Evolutionary conservation across 495 filamentous ascomycete species (phyloP).

Genomic region (Talaromyces adpressus): DNA sequence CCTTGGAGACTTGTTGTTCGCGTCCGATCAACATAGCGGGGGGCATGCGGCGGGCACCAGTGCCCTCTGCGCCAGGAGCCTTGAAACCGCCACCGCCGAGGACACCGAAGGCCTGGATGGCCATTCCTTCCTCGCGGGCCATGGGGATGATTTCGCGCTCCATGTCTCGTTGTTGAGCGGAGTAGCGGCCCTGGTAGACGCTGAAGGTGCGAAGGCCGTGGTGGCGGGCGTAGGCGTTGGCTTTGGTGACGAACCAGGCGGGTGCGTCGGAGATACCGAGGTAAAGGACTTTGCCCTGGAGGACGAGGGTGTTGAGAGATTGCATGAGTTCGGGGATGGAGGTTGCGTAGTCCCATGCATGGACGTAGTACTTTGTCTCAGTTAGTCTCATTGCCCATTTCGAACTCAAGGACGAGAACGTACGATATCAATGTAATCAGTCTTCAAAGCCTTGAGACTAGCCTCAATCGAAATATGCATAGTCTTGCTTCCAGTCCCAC

Average conservation of each 20-base stretch:
- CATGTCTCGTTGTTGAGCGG: constrained; percentile 53
- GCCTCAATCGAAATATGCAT: constrained; percentile 45
- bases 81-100: constrained; percentile 45
- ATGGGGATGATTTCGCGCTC: constrained; percentile 68
- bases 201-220: constrained; percentile 58
- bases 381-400: neutral
- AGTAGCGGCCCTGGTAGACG: constrained; percentile 64
- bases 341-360: constrained; percentile 62
- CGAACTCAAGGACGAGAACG: neutral
- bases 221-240: constrained; percentile 60
- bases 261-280: constrained; percentile 63
- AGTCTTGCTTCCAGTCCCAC: constrained; percentile 54
- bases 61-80: constrained; percentile 16
- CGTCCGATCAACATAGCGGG: constrained; percentile 20
- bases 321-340: constrained; percentile 67
- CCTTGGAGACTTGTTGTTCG: constrained; percentile 45
- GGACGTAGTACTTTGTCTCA: constrained; percentile 34
- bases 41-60: constrained; percentile 22
- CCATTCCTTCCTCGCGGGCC: constrained; percentile 62
- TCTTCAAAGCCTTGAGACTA: constrained; percentile 54
- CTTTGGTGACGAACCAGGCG: constrained; percentile 62
- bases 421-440: constrained; percentile 55
- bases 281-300: constrained; percentile 60
- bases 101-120: constrained; percentile 54
- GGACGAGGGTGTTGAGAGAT: constrained; percentile 51